Evolutionary conservation across 2,329 filamentous ascomycete species (phyloP), one percentile per base, ranked within the genome.

Genomic region (Curvularia spicifera): DNA sequence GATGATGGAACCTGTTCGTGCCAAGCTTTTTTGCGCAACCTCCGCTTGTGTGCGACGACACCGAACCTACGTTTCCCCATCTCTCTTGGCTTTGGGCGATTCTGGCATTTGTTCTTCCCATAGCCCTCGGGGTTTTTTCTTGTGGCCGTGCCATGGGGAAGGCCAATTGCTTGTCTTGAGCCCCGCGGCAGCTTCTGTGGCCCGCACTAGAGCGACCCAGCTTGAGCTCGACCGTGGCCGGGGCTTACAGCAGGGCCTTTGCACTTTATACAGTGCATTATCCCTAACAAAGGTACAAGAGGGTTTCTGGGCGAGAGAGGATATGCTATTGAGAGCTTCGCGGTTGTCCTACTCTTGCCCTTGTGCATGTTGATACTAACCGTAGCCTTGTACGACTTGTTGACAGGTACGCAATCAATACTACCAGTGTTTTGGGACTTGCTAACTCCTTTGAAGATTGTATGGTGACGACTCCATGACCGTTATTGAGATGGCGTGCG

Each of bases 11-110:
- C 55, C 61, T 69, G 65, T 59, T 61, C 59, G 68, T 60, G 73
- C 73, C 73, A 76, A 76, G 73, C 68, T 51, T 69, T 69, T 44
- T 62, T 48, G 37, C 48, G 53, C 64, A 66, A 74, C 71, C 62
- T 71, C 66, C 70, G 50, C 43, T 64, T 57, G 54, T 40, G 52
- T 42, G 58, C 55, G 39, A 5, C 42, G 33, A 31, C 42, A 6
- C 20, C 22, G 26, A 42, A 31, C 51, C 48, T 22, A 26, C 29
- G 33, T 40, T 37, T 29, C 40, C 29, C 20, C 46, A 49, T 28
- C 24, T 20, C n/a, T 13, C n/a, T 20, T 50, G 47, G n/a, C 44
- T n/a, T 9, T 24, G 8, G 24, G 15, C 24, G 5, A 12, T 18
- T n/a, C n/a, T 39, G 35, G 5, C n/a, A 3, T 28, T 29, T 29